These are phyloP conservation scores for Penicillium crustosum DNA, from an alignment of 2,329 filamentous ascomycete species.

Conservation along the genomic window DNA sequence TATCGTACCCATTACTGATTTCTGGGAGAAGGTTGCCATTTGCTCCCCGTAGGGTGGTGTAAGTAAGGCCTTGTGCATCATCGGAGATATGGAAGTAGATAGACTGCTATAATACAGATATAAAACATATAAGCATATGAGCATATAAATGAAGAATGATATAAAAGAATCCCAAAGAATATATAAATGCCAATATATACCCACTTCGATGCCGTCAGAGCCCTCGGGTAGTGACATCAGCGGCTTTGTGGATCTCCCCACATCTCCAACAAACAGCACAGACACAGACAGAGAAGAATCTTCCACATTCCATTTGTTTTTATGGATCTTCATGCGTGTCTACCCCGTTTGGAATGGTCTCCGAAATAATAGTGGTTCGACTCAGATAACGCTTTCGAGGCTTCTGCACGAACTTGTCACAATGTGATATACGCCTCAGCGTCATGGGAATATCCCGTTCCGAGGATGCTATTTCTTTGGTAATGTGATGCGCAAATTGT, in stretches of 20 bases:
- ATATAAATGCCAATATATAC: background rate
- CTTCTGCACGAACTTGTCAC: background rate
- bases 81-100: background rate
- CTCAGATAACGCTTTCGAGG: background rate
- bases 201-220: background rate
- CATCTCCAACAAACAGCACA: background rate
- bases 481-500: background rate
- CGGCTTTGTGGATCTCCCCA: constrained; percentile 5
- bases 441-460: background rate
- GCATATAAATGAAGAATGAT: background rate
- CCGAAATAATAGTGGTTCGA: background rate
- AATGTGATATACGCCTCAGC: background rate
- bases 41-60: constrained; percentile 13
- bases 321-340: background rate
- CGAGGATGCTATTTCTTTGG: background rate
- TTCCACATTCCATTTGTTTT: background rate
- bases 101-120: constrained; percentile 1
- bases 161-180: background rate
- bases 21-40: constrained; percentile 98
- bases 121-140: too few species aligned
- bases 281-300: background rate
- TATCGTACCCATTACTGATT: constrained; percentile 97
- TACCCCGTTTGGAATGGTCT: background rate
- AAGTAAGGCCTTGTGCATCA: background rate
- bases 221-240: constrained; percentile 5